Percentiles rank a stretch among this genome's conserved stretches.
These are phyloP conservation scores for Ocimum tenuiflorum DNA, from an alignment of 257 asterid genomes.

Conservation along the genomic window DNA sequence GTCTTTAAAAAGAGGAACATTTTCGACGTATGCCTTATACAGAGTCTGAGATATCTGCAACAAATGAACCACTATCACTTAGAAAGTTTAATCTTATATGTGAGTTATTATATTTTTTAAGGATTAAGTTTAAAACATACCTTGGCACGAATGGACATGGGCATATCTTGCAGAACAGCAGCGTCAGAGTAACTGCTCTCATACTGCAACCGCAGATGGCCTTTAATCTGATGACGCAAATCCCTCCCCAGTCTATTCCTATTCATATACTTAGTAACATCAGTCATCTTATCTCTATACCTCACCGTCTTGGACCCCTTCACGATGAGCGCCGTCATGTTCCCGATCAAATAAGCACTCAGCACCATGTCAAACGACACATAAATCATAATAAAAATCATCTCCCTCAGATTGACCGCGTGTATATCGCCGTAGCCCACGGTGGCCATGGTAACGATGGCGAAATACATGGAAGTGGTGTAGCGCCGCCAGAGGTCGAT, in stretches of 20 bases:
- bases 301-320: conserved; percentile 89
- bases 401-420: conserved; percentile 87
- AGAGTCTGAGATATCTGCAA: conserved; percentile 75
- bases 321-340: conserved; percentile 94
- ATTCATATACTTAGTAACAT: conserved; percentile 69
- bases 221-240: conserved; percentile 74
- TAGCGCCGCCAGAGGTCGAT: no score
- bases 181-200: conserved; percentile 81
- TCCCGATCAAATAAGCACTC: conserved; percentile 91
- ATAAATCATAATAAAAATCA: conserved; percentile 84
- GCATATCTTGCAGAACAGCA: conserved; percentile 75
- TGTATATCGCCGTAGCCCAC: conserved; percentile 98
- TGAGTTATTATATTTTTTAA: no score
- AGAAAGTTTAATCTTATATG: neutral
- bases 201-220: conserved; percentile 80
- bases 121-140: no score
- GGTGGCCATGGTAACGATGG: no score
- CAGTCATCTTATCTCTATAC: conserved; percentile 82
- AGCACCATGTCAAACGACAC: conserved; percentile 92
- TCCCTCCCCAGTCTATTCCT: conserved; percentile 67
- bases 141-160: conserved; percentile 85
- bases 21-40: conserved; percentile 57
- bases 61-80: conserved; percentile 6
- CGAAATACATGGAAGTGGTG: neutral
- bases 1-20: conserved; percentile 61